These are phyloP conservation scores for Phytophthora cryptogea DNA, from an alignment of 352 stramenopile genomes.

Conservation along the genomic window DNA sequence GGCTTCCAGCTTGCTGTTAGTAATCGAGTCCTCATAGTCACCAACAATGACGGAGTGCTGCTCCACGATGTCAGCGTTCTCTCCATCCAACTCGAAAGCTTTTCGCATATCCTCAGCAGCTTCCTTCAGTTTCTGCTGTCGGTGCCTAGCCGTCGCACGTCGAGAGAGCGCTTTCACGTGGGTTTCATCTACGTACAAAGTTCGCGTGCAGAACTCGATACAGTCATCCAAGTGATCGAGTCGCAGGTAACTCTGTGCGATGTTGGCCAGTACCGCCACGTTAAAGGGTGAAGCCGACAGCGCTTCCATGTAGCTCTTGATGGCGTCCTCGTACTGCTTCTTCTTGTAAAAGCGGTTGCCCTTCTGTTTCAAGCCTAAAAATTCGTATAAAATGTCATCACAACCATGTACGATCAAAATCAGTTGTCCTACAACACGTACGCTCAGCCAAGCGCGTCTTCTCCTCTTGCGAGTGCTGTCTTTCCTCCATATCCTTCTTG, in stretches of 20 bases:
- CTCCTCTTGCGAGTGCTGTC: slow-evolving; percentile 56
- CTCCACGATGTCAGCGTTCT: slow-evolving; percentile 66
- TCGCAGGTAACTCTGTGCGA: slow-evolving; percentile 68
- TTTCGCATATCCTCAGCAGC: slow-evolving; percentile 61
- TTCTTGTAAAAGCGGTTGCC: slow-evolving; percentile 71
- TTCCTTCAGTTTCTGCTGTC: slow-evolving; percentile 49
- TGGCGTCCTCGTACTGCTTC: slow-evolving; percentile 56
- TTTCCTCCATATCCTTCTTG: slow-evolving; percentile 68
- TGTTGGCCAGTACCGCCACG: slow-evolving; percentile 66
- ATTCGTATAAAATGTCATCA: too few relatives aligned
- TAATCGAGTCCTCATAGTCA: slow-evolving; percentile 64
- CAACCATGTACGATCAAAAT: not conserved
- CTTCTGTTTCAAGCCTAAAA: slow-evolving; percentile 63
- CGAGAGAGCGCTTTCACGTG: slow-evolving; percentile 78
- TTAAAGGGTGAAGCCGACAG: slow-evolving; percentile 61
- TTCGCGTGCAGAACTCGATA: slow-evolving; percentile 71
- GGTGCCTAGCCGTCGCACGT: slow-evolving; percentile 56
- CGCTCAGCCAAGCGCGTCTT: slow-evolving; percentile 58
- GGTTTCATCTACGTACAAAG: slow-evolving; percentile 55
- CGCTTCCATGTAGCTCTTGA: slow-evolving; percentile 73
- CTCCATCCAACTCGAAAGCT: slow-evolving; percentile 45
- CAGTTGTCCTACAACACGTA: slow-evolving; percentile 22
- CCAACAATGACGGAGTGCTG: slow-evolving; percentile 77
- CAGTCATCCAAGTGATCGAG: slow-evolving; percentile 56
- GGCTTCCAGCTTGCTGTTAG: slow-evolving; percentile 37